A percentile compares a stretch with the other conserved stretches of the same genome.
These are phyloP conservation scores for Chrysoporthe austroafricana DNA, from an alignment of 2,329 filamentous ascomycete species.

Conservation along the genomic window DNA sequence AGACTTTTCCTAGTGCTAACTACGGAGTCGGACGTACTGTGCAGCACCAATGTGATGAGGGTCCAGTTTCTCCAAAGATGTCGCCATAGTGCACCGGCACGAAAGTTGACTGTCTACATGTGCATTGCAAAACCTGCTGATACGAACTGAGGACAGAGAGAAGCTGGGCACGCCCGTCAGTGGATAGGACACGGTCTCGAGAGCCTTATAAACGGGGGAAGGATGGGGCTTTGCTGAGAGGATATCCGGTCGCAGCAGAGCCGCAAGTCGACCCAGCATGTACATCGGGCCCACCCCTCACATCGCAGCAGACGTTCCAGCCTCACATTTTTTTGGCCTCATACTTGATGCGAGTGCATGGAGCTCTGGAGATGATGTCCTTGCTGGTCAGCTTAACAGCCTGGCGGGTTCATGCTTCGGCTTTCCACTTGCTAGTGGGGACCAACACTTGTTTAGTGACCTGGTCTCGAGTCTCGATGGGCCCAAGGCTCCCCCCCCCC, in stretches of 20 bases:
- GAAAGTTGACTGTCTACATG: background rate
- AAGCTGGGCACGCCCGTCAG: too few relatives aligned
- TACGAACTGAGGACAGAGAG: background rate
- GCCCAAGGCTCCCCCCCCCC: too few relatives aligned
- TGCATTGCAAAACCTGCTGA: background rate
- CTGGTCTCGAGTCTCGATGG: background rate
- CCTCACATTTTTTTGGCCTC: background rate
- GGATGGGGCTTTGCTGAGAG: background rate
- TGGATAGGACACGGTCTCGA: background rate
- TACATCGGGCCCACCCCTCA: background rate
- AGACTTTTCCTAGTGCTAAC: background rate
- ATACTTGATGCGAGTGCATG: background rate
- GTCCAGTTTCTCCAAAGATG: background rate
- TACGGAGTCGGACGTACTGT: background rate
- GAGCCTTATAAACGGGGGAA: background rate
- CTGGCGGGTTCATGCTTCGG: background rate
- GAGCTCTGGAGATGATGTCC: background rate
- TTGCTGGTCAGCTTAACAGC: background rate
- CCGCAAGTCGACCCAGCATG: background rate
- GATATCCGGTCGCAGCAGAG: background rate
- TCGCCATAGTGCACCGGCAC: background rate
- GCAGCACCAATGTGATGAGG: background rate
- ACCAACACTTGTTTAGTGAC: background rate
- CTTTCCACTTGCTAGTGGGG: background rate
- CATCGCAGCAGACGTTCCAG: background rate